Evolutionary conservation across 164 flowering plant genomes (phyloP).

Genomic region (Tinospora cordifolia): DNA sequence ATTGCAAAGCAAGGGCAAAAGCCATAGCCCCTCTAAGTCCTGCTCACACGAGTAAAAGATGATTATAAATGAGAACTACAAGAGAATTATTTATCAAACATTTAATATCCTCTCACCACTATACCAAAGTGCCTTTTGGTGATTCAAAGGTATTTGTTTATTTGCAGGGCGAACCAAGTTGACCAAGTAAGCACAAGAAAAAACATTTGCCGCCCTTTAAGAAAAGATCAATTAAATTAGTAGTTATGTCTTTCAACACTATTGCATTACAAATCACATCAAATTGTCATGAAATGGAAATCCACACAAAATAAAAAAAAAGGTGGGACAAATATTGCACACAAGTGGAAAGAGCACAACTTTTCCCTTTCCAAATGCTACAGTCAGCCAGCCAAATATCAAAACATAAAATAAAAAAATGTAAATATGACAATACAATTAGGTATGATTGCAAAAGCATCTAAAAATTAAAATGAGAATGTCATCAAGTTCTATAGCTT

Average conservation of each 20-base stretch:
- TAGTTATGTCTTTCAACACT: neutral
- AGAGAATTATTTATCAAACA: neutral
- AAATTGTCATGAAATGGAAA: too few species aligned
- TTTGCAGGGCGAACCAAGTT: constrained; percentile 78
- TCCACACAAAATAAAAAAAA: too few species aligned
- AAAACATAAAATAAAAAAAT: too few species aligned
- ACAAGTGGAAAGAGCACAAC: too few species aligned
- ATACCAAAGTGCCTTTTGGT: constrained; percentile 99
- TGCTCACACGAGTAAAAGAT: constrained; percentile 22
- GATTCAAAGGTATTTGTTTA: constrained; percentile 70
- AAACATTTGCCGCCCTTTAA: constrained; percentile 88
- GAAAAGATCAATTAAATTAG: constrained; percentile 5
- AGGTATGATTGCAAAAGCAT: too few species aligned
- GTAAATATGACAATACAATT: too few species aligned
- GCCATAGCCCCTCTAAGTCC: constrained; percentile 99
- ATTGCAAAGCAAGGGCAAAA: constrained; percentile 96
- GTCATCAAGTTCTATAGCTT: too few species aligned
- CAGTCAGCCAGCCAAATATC: too few species aligned
- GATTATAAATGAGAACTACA: neutral
- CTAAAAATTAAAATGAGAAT: too few species aligned
- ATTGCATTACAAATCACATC: too few species aligned
- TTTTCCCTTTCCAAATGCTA: too few species aligned
- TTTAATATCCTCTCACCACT: constrained; percentile 62
- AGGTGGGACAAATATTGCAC: too few species aligned
- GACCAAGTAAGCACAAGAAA: constrained; percentile 87